Evolutionary conservation across 805 yeast genomes (phyloP), one percentile per base, ranked within the genome.

Genomic region (Cyberlindnera maclurae): DNA sequence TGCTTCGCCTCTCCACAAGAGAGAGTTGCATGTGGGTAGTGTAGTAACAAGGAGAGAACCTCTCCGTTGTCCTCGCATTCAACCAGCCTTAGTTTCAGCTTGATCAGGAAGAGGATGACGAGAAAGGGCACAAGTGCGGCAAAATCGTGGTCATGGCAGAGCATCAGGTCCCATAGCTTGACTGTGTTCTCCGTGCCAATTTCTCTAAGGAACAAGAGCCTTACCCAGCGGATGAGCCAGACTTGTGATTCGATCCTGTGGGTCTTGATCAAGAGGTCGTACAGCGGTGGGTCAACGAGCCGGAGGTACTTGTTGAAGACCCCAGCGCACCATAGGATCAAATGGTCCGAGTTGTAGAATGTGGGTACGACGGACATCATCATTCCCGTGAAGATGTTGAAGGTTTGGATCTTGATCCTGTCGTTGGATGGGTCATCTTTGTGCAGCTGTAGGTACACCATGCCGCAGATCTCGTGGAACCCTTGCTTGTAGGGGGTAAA

Each of bases 171-270:
- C 67, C 76, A 60, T 2, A 69, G 40, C 24, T 54, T 55, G 16
- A 59, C 52, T 0, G 66, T 56, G 15, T 55, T 51, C 20, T 64
- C 58, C 36, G 56, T 45, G 1, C 72, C 75, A 12, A 73, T 40
- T 39, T 73, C 79, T 38, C 79, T 51, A 12, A 68, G 49, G 22
- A 73, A 59, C 4, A 72, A 38, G 12, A 73, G 52, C 15, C 78
- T 52, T 4, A 69, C 62, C 60, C 69, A 73, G 37, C 79, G 51
- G 12, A 73, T 73, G 20, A 71, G 53, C 79, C 79, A 73, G 27
- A 73, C 58, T 45, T 69, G 76, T 6, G 70, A 60, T 42, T 73
- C 79, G 5, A 73, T 53, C 41, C 55, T 61, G 29, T 71, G 58
- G 44, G 65, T 68, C 35, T 64, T 66, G 12, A 64, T 54, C 29